Conservation (phyloP, 352 stramenopile genomes). For the Globisporangium nagaii region DNA sequence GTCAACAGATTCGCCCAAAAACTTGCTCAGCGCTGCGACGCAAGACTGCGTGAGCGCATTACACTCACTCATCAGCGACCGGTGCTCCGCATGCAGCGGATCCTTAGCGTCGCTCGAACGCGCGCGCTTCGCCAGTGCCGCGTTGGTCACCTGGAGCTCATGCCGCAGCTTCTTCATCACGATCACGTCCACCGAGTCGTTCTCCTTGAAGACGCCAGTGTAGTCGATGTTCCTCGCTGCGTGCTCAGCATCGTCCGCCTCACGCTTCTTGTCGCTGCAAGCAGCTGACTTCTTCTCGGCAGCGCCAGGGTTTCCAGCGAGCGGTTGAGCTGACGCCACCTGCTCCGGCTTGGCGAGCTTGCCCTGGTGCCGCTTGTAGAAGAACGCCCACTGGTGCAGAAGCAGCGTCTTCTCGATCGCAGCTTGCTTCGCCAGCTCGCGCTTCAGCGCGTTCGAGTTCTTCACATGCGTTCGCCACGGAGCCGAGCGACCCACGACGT, state of each 20-base stretch:
- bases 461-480: constrained; percentile 61
- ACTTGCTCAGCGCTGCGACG: constrained; percentile 55
- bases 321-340: background rate
- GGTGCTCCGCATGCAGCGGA: constrained; percentile 23
- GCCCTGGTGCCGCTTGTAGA: constrained; percentile 42
- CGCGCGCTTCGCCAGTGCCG: constrained; percentile 29
- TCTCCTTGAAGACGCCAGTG: constrained; percentile 29
- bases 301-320: background rate
- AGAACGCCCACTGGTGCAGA: constrained; percentile 52
- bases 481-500: constrained; percentile 42
- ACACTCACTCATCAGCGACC: constrained; percentile 55
- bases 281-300: too few species aligned
- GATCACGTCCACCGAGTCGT: constrained; percentile 42
- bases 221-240: constrained; percentile 19
- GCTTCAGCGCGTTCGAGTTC: constrained; percentile 57
- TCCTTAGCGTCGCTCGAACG: background rate
- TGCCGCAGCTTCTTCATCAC: constrained; percentile 74
- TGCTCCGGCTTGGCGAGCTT: background rate
- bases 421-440: constrained; percentile 42
- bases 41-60: constrained; percentile 57
- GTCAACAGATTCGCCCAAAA: constrained; percentile 27
- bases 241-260: background rate
- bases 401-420: constrained; percentile 53
- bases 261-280: background rate
- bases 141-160: constrained; percentile 48